Base-by-base conservation (phyloP, 441 rosid genomes). In the Dalechampia spathulata region DNA sequence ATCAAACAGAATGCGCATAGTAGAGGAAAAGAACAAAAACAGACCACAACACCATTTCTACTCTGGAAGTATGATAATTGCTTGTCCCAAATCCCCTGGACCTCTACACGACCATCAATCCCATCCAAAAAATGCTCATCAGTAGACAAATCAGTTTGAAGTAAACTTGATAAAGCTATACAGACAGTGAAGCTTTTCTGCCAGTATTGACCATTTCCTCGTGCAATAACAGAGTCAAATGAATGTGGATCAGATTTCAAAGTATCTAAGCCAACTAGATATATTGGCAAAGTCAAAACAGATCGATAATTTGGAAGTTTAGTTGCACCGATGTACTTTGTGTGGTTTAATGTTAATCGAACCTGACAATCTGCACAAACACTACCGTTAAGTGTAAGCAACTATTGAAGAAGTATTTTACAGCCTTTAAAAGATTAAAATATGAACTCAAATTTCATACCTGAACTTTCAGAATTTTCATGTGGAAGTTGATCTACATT, bases 41-140 rank as follows among this genome's bases (percentile, higher is more conserved):
- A 82, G 79, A 93, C 99, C 99, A 62, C 75, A 63, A 64, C 38
- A 61, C 72, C 68, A 46, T 73, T 81, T 70, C 82, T 79, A 69
- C 74, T 80, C 76, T 73, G 84, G 65, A 83, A 84, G 74, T 67
- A 90, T 16, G 96, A 82, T 23, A 77, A 62, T 51, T 72, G 77
- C 51, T 83, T 74, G 70, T 70, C 79, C 82, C 80, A 74, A 62
- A 67, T 72, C 69, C 85, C 78, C 55, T 59, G 58, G 62, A 83
- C 74, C 62, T 87, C 95, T 26, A 90, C 74, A 52, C 96, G 87
- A 36, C 95, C 89, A 75, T 85, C 89, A 64, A 56, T 64, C 45
- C 69, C 66, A 47, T 61, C 64, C 66, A 69, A 67, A 63, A 78
- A 63, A 38, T 63, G 64, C 57, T 78, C 83, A 74, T 75, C 79